These are phyloP conservation scores for Jasminum sambac DNA, from an alignment of 257 asterid species.

Conservation along the genomic window DNA sequence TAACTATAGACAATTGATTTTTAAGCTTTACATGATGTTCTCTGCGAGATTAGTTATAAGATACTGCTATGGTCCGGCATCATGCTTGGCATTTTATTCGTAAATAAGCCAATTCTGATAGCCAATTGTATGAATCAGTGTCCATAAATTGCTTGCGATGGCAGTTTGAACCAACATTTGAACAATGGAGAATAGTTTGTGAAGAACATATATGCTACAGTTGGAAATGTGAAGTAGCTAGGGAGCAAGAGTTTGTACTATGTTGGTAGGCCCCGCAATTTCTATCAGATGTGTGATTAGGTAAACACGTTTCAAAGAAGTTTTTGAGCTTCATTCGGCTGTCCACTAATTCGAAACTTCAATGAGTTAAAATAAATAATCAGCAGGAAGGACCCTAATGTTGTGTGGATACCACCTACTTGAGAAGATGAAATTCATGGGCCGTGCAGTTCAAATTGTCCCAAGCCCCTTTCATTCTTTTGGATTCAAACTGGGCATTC, in stretches of 20 bases:
- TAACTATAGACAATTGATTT: neutral
- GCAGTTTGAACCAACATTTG: neutral
- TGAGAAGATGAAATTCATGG: neutral
- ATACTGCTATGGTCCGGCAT: neutral
- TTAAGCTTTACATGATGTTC: neutral
- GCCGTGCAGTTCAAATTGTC: neutral
- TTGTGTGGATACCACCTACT: neutral
- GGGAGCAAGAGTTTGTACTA: neutral
- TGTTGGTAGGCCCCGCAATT: neutral
- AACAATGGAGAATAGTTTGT: neutral
- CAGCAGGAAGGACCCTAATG: neutral
- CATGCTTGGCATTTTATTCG: neutral
- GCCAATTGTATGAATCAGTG: neutral
- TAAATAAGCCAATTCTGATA: neutral
- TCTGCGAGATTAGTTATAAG: neutral
- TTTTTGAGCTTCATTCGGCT: neutral
- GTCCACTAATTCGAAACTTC: neutral
- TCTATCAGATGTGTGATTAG: neutral
- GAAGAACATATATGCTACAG: neutral
- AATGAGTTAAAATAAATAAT: neutral
- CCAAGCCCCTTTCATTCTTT: neutral
- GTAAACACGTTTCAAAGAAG: neutral
- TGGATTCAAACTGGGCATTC: neutral
- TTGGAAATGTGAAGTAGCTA: neutral
- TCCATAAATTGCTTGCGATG: neutral